Percentiles rank a stretch among this genome's conserved stretches.
Conservation (phyloP, 1,284 basidiomycete genomes). For the Leucoagaricus sp. region DNA sequence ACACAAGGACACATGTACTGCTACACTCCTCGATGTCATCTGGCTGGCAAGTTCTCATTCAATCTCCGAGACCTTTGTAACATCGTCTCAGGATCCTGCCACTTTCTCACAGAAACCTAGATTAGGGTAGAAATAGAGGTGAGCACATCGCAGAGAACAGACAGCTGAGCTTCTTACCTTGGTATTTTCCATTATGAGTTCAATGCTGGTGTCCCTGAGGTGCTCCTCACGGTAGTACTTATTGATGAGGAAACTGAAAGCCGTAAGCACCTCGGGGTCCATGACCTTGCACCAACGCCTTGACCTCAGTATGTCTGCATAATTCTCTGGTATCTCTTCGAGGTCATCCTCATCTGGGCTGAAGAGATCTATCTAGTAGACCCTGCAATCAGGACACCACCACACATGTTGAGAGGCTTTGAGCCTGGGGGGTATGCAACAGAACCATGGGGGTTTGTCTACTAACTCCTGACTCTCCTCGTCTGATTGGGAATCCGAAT, state of each 20-base stretch:
- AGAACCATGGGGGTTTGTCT: slow-evolving; percentile 5
- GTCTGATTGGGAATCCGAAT: slow-evolving; percentile 31
- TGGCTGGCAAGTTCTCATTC: neutral
- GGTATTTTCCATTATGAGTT: neutral
- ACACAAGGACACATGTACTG: neutral
- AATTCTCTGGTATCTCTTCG: slow-evolving; percentile 3
- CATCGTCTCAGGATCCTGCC: neutral
- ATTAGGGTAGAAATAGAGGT: neutral
- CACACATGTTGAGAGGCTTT: slow-evolving; percentile 7
- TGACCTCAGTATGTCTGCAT: slow-evolving; percentile 1
- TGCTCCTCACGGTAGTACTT: slow-evolving; percentile 8
- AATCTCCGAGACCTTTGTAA: slow-evolving; percentile 5
- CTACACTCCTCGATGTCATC: neutral
- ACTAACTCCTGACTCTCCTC: neutral
- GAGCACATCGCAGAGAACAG: neutral
- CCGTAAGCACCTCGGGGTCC: slow-evolving; percentile 2
- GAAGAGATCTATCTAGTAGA: slow-evolving; percentile 7
- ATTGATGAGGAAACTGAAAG: slow-evolving; percentile 11
- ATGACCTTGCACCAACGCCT: slow-evolving; percentile 4
- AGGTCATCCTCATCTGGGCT: slow-evolving; percentile 7
- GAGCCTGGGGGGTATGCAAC: neutral
- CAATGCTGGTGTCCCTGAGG: neutral
- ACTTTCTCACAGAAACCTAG: slow-evolving; percentile 10
- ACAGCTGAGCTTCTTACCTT: neutral
- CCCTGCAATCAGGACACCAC: slow-evolving; percentile 10